These are phyloP conservation scores for Polytolypa hystricis DNA, from an alignment of 2,329 filamentous ascomycete genomes.

Conservation along the genomic window DNA sequence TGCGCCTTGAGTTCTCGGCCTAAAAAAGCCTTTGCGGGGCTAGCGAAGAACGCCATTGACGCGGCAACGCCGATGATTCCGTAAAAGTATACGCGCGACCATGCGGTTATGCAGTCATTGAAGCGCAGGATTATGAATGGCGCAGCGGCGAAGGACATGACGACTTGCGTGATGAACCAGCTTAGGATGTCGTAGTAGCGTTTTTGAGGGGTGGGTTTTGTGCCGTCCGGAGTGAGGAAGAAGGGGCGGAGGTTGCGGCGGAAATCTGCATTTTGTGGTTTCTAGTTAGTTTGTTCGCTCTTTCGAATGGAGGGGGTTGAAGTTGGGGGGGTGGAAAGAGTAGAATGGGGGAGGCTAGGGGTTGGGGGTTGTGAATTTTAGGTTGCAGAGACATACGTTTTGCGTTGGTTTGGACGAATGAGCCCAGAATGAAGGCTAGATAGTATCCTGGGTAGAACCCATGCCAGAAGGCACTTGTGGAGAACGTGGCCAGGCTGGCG, in stretches of 20 bases:
- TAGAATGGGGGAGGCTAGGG: no score
- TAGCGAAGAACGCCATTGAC: conserved; percentile 66
- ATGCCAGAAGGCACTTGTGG: conserved; percentile 93
- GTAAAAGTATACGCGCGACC: conserved; percentile 85
- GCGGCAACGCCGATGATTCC: conserved; percentile 55
- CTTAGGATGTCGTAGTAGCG: conserved; percentile 75
- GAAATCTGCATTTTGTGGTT: no score
- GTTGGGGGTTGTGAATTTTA: no score
- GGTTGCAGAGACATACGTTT: conserved; percentile 65
- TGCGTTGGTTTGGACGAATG: conserved; percentile 82
- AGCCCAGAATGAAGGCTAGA: conserved; percentile 75
- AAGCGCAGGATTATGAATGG: conserved; percentile 80
- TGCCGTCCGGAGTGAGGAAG: conserved; percentile 71
- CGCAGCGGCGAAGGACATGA: conserved; percentile 68
- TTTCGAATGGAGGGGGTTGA: neutral
- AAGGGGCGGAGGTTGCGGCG: conserved; percentile 84
- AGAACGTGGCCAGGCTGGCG: conserved; percentile 86
- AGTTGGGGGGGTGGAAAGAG: conserved; percentile 1
- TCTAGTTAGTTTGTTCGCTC: conserved; percentile 37
- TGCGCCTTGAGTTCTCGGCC: conserved; percentile 50
- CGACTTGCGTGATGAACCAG: conserved; percentile 65
- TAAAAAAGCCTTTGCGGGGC: conserved; percentile 57
- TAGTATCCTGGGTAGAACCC: conserved; percentile 98
- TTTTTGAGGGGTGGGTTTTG: conserved; percentile 58
- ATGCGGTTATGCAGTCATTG: conserved; percentile 58